Evolutionary conservation across 2,329 filamentous ascomycete genomes (phyloP).

Genomic region (Sporothrix brunneoviolacea): DNA sequence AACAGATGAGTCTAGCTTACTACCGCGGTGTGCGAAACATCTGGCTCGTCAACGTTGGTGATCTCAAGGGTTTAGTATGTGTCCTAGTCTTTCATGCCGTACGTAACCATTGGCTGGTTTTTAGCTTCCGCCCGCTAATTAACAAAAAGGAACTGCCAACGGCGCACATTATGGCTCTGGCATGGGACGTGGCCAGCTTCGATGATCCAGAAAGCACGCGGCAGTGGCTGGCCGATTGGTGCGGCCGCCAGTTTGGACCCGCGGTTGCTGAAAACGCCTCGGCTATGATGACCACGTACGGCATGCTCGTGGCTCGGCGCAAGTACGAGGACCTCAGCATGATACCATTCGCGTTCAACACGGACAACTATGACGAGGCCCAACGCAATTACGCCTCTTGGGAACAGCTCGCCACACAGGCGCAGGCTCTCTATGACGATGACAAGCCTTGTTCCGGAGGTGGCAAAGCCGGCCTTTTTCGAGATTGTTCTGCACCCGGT

Average conservation of each 20-base stretch:
- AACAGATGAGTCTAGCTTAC: slow-evolving; percentile 58
- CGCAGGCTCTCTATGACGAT: slow-evolving; percentile 37
- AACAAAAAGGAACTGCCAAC: too few species aligned
- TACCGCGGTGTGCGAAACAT: slow-evolving; percentile 46
- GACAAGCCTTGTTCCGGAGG: slow-evolving; percentile 34
- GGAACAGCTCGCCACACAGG: slow-evolving; percentile 36
- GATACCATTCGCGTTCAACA: slow-evolving; percentile 36
- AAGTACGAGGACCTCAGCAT: slow-evolving; percentile 31
- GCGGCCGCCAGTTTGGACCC: too few species aligned
- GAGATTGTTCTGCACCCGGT: slow-evolving; percentile 51
- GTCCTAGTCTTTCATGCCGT: neutral
- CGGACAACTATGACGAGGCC: slow-evolving; percentile 54
- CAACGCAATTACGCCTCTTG: slow-evolving; percentile 46
- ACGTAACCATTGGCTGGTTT: too few species aligned
- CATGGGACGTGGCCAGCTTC: too few species aligned
- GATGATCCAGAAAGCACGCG: too few species aligned
- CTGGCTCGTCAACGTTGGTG: slow-evolving; percentile 59
- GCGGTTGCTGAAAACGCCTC: slow-evolving; percentile 39
- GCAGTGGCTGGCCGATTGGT: too few species aligned
- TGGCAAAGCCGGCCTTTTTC: slow-evolving; percentile 44
- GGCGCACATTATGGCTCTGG: too few species aligned
- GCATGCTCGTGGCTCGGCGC: slow-evolving; percentile 29
- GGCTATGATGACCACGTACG: slow-evolving; percentile 41
- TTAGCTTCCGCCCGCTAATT: too few species aligned
- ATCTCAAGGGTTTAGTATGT: slow-evolving; percentile 38